Conservation (phyloP, 352 stramenopile genomes). For the Pythium aristosporum region DNA sequence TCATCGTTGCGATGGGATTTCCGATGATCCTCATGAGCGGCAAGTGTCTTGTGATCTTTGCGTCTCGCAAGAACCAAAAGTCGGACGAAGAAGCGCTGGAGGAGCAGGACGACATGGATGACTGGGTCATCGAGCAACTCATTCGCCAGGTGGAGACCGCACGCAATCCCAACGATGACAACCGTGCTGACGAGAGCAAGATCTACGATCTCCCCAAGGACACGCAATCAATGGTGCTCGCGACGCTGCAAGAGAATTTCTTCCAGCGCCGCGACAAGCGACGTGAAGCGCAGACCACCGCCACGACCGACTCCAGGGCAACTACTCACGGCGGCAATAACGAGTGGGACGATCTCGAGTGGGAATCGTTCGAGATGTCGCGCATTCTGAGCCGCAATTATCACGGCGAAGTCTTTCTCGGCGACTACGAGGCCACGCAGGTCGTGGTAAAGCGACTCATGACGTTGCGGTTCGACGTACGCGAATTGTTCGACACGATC, state of each 20-base stretch:
- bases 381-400: constrained; percentile 63
- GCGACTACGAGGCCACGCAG: constrained; percentile 49
- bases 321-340: constrained; percentile 10
- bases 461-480: constrained; percentile 56
- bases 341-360: constrained; percentile 58
- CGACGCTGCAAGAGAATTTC: constrained; percentile 63
- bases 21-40: constrained; percentile 50
- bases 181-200: constrained; percentile 6
- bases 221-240: constrained; percentile 55
- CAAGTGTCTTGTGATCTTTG: constrained; percentile 48
- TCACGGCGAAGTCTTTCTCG: constrained; percentile 60
- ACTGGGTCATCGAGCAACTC: constrained; percentile 67
- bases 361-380: constrained; percentile 63
- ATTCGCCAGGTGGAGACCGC: constrained; percentile 48
- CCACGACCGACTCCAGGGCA: constrained; percentile 28
- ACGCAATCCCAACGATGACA: constrained; percentile 8
- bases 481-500: constrained; percentile 62
- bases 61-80: constrained; percentile 40
- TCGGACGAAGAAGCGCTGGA: constrained; percentile 32
- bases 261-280: constrained; percentile 30
- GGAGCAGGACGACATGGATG: constrained; percentile 65
- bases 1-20: constrained; percentile 48
- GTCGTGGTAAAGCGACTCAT: constrained; percentile 76
- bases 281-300: constrained; percentile 19
- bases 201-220: constrained; percentile 63